These are phyloP conservation scores for Deinandra increscens DNA, from an alignment of 129 eudicot species.

Conservation along the genomic window DNA sequence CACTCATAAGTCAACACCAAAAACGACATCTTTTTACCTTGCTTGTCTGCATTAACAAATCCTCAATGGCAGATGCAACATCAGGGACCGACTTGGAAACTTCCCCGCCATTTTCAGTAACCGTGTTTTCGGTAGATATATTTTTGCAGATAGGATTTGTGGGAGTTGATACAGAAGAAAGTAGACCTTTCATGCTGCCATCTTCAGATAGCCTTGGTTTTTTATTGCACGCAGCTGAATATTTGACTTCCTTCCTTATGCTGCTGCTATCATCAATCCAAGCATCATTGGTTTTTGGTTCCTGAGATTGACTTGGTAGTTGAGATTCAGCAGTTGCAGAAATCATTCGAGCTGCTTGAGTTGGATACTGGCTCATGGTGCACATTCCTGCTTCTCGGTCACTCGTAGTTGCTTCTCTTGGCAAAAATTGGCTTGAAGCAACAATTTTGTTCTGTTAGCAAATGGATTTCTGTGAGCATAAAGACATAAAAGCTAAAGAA, in stretches of 20 bases:
- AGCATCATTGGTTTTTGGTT: slow-evolving; percentile 27
- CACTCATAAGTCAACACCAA: slow-evolving; percentile 9
- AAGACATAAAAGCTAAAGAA: not conserved
- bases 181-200: slow-evolving; percentile 21
- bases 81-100: slow-evolving; percentile 59
- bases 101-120: slow-evolving; percentile 33
- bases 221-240: slow-evolving; percentile 40
- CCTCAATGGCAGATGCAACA: slow-evolving; percentile 93
- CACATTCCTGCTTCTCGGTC: slow-evolving; percentile 72
- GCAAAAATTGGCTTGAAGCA: slow-evolving; percentile 45
- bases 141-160: slow-evolving; percentile 18
- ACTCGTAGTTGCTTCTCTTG: slow-evolving; percentile 64
- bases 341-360: slow-evolving; percentile 58
- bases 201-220: slow-evolving; percentile 43
- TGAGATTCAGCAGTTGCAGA: slow-evolving; percentile 51
- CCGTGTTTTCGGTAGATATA: slow-evolving; percentile 19
- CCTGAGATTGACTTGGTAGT: slow-evolving; percentile 43
- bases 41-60: slow-evolving; percentile 90
- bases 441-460: slow-evolving; percentile 59
- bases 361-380: slow-evolving; percentile 73
- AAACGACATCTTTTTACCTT: slow-evolving; percentile 45
- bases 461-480: not conserved
- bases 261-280: slow-evolving; percentile 19
- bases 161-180: slow-evolving; percentile 17
- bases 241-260: slow-evolving; percentile 30